Base-by-base conservation (phyloP, 1,284 basidiomycete genomes). In the Puccinia novopanici region DNA sequence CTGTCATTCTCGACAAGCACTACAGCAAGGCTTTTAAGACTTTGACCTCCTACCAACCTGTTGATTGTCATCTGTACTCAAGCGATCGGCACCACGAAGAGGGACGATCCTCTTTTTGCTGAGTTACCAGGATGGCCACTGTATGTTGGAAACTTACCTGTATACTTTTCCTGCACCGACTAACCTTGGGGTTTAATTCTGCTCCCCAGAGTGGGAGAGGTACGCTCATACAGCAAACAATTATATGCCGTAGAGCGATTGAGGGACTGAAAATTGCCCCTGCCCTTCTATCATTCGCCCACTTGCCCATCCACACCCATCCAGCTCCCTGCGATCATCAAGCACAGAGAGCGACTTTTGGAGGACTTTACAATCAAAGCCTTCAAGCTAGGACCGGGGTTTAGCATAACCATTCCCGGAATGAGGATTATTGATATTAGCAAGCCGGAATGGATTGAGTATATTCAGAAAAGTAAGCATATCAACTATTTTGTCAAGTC, bases 381-480 rank as follows among this genome's bases (percentile, higher is more conserved):
- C 27, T 40, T 78, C 19, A 63, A 61, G 50, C 45, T 59, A n/a
- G 77, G 77, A 13, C 68, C 67, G 50, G 77, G 77, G 13, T 80
- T 55, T 40, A 72, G 68, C 52, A 24, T 72, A 1, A 80, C 77
- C n/a, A 24, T 80, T 4, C 77, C 77, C n/a, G 77, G 77, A 9
- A 59, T 34, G 15, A 68, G 77, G 48, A 24, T 80, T 6, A 63
- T 80, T 34, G 77, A 80, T 80, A 72, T 80, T 37, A 80, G 77
- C 59, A 80, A 80, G 48, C 77, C 77, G 30, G 77, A 80, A 61
- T 80, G 77, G 77, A 80, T 80, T 40, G 77, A 72, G 59, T 63
- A 80, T 54, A 55, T 80, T 4, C 77, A 80, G 37, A 80, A 80
- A 63, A 72, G 77, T 80, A 34, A 61, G 68, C 42, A n/a, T 17